A percentile compares a stretch with the other conserved stretches of the same genome.
These are phyloP conservation scores for Blepharisma japonicum DNA, from an alignment of 73 alveolate genomes.

Conservation along the genomic window DNA sequence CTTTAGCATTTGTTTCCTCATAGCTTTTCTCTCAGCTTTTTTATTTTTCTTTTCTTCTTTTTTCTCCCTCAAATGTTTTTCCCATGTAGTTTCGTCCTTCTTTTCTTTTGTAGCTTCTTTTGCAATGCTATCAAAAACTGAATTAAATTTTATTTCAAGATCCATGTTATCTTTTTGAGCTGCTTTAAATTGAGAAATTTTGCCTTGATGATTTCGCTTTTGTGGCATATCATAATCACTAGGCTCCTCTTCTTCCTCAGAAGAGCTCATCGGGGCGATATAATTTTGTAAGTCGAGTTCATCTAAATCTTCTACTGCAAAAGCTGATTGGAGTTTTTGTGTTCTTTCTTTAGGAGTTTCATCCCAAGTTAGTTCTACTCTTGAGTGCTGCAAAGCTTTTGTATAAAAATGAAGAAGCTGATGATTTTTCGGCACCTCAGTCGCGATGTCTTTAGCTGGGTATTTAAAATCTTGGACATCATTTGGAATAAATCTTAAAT, in stretches of 20 bases:
- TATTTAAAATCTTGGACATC: slow-evolving; percentile 67
- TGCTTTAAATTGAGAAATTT: slow-evolving; percentile 12
- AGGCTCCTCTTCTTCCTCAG: slow-evolving; percentile 57
- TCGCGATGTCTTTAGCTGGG: slow-evolving; percentile 73
- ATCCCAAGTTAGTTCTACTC: slow-evolving; percentile 92
- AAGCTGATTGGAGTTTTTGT: slow-evolving; percentile 37
- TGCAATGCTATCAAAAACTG: slow-evolving; percentile 50
- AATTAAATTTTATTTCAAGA: slow-evolving; percentile 58
- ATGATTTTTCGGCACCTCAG: slow-evolving; percentile 82
- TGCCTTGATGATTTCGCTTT: not conserved
- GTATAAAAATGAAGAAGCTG: slow-evolving; percentile 56
- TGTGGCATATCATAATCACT: slow-evolving; percentile 40
- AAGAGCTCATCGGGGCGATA: slow-evolving; percentile 22
- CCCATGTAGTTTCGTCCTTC: slow-evolving; percentile 64
- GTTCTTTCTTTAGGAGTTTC: slow-evolving; percentile 74
- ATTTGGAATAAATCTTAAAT: slow-evolving; percentile 80
- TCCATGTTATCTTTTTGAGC: slow-evolving; percentile 40
- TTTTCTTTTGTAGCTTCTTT: slow-evolving; percentile 72
- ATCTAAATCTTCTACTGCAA: slow-evolving; percentile 61
- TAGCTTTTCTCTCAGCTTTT: not conserved
- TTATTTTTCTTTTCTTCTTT: slow-evolving; percentile 32
- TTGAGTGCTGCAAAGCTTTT: slow-evolving; percentile 81
- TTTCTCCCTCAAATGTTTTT: slow-evolving; percentile 28
- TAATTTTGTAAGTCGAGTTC: slow-evolving; percentile 73
- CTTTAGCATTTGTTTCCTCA: not conserved